phyloP scores from a whole-genome alignment of 2,329 filamentous ascomycete genomes.

The Lasiodiplodia sp. region DNA sequence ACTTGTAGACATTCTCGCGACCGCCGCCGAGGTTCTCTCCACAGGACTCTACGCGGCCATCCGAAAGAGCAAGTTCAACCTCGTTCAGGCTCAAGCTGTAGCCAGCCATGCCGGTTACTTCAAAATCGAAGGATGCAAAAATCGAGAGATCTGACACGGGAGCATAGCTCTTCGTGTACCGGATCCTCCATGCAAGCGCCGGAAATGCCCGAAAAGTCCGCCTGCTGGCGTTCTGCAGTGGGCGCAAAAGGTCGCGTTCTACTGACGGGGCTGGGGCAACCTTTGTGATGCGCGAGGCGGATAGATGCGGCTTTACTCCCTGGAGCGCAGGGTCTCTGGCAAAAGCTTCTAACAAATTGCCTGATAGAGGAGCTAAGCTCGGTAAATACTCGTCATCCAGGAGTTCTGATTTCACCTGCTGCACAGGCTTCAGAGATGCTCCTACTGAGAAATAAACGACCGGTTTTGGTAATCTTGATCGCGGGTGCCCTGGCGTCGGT shows the following conservation, averaged over 20 bases:
- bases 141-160: conserved; percentile 61
- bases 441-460: conserved; percentile 68
- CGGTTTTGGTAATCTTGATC: conserved; percentile 71
- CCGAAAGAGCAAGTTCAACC: conserved; percentile 64
- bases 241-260: conserved; percentile 66
- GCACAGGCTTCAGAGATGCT: conserved; percentile 63
- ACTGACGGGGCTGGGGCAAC: conserved; percentile 72
- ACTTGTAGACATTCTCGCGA: conserved; percentile 68
- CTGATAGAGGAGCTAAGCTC: conserved; percentile 71
- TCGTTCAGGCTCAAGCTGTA: conserved; percentile 70
- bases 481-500: conserved; percentile 45
- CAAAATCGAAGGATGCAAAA: conserved; percentile 75
- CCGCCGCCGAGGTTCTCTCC: conserved; percentile 53
- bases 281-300: conserved; percentile 75
- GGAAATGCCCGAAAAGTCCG: conserved; percentile 71
- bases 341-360: conserved; percentile 81
- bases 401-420: conserved; percentile 52
- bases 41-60: conserved; percentile 65
- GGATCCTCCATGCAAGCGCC: conserved; percentile 74
- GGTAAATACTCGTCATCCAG: conserved; percentile 69
- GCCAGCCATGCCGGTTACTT: conserved; percentile 74
- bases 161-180: conserved; percentile 72
- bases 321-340: conserved; percentile 68
- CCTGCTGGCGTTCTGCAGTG: conserved; percentile 69
- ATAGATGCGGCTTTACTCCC: conserved; percentile 71